Base-by-base conservation (phyloP, 257 asterid genomes). In the Solanum peruvianum region DNA sequence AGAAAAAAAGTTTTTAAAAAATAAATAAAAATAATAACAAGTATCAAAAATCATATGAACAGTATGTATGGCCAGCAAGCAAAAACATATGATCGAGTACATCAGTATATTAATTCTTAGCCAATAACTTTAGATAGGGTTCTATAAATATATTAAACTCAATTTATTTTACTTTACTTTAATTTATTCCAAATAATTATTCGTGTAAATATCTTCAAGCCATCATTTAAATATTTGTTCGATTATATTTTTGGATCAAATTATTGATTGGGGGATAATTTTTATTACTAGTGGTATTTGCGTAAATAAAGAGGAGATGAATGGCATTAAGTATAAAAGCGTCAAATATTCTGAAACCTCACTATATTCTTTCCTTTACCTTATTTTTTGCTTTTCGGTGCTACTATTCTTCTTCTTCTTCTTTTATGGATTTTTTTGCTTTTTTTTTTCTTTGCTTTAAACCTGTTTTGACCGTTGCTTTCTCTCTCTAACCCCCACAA, bases 401-500 rank as follows among this genome's bases (percentile, higher is more conserved):
- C 10, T n/a, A 56, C 76, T 16, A 35, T 20, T 72, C 25, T 35
- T 72, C 80, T 15, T 86, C 87, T 87, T 41, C 71, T 87, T 84
- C 86, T 86, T 42, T 80, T 75, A 18, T 49, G 45, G 23, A 25
- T 85, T 86, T 84, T 83, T 41, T 84, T 83, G 41, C 52, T 52
- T 72, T 76, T 11, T 66, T 44, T 66, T 49, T 83, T 6, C 71
- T 84, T 31, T 44, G n/a, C 92, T 89, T 91, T 88, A 89, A 88
- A 88, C 27, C 56, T 86, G 44, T 90, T 87, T 87, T 91, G 93
- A 91, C 93, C 93, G 93, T 91, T 91, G 92, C 89, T 90, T 89
- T 88, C 89, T 82, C 90, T 90, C 88, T 73, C 72, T 25, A 23
- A 8, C 87, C 47, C 85, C 39, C 67, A 62, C 67, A 60, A 60